A percentile compares a stretch with the other conserved stretches of the same genome.
These are phyloP conservation scores for Xylaria sp. DNA, from an alignment of 2,329 filamentous ascomycete genomes.

Conservation along the genomic window DNA sequence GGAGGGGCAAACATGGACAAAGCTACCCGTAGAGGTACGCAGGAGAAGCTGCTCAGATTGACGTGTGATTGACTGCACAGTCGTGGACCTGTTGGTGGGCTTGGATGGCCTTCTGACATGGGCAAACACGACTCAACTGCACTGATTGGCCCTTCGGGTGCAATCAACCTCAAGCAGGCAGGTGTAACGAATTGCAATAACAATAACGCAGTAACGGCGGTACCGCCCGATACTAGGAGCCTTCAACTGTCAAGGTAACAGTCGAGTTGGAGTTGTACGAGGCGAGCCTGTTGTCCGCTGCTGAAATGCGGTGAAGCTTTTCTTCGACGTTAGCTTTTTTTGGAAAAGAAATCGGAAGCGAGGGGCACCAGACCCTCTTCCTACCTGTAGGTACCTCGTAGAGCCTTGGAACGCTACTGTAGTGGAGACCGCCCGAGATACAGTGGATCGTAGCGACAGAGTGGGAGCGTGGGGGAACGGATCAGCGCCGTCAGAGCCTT, in stretches of 20 bases:
- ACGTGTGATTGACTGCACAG: slow-evolving; percentile 19
- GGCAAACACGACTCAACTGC: slow-evolving; percentile 9
- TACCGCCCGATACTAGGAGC: slow-evolving; percentile 6
- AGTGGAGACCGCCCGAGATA: neutral
- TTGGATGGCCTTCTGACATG: slow-evolving; percentile 20
- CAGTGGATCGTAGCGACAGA: neutral
- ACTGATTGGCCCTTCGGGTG: slow-evolving; percentile 17
- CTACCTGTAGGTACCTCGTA: too few relatives aligned
- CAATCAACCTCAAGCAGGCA: slow-evolving; percentile 17
- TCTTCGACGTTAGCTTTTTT: neutral
- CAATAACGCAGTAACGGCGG: too few relatives aligned
- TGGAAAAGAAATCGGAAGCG: slow-evolving; percentile 11
- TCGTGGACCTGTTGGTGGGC: slow-evolving; percentile 16
- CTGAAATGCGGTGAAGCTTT: slow-evolving; percentile 26
- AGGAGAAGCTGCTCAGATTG: neutral
- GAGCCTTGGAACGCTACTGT: neutral
- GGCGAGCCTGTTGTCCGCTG: slow-evolving; percentile 10
- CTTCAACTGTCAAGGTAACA: slow-evolving; percentile 3
- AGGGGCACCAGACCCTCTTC: slow-evolving; percentile 16
- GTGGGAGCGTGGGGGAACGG: neutral
- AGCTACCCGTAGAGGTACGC: too few relatives aligned
- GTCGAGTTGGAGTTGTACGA: slow-evolving; percentile 15
- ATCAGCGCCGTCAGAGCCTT: neutral
- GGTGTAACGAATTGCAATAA: slow-evolving; percentile 14
- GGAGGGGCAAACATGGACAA: slow-evolving; percentile 3